Conservation (phyloP, 345 rosid species). For the Noccaea caerulescens region DNA sequence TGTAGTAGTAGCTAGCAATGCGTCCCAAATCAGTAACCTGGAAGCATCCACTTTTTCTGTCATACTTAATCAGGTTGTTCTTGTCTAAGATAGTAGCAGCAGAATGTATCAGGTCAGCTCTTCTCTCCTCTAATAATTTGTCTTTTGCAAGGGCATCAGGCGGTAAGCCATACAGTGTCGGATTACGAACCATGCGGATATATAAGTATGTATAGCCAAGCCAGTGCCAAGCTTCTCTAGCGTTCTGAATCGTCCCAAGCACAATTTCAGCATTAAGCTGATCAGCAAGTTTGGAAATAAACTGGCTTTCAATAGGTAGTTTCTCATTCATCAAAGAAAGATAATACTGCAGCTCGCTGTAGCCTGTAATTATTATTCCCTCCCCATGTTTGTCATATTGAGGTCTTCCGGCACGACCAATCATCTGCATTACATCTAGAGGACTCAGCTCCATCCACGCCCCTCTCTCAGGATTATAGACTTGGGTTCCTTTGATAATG, state of each 20-base stretch:
- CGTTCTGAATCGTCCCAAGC: conserved; percentile 89
- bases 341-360: conserved; percentile 77
- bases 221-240: conserved; percentile 94
- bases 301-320: conserved; percentile 94
- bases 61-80: conserved; percentile 82
- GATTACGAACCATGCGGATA: conserved; percentile 77
- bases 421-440: conserved; percentile 93
- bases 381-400: conserved; percentile 85
- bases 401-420: conserved; percentile 98
- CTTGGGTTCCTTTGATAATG: conserved; percentile 88
- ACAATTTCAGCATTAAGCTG: conserved; percentile 95
- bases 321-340: conserved; percentile 90
- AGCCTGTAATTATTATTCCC: conserved; percentile 94
- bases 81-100: conserved; percentile 87
- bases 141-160: conserved; percentile 73
- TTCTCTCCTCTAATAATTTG: conserved; percentile 70
- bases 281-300: conserved; percentile 84
- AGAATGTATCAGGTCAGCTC: conserved; percentile 90
- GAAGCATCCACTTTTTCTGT: conserved; percentile 81
- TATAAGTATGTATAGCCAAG: conserved; percentile 81
- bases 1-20: conserved; percentile 88
- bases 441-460: conserved; percentile 92
- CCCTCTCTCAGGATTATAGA: conserved; percentile 90
- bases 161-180: conserved; percentile 77
- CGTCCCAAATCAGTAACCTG: conserved; percentile 94